Evolutionary conservation across 176 grass and related monocot species (phyloP), one percentile per base, ranked within the genome.

Genomic region (Puya raimondii): DNA sequence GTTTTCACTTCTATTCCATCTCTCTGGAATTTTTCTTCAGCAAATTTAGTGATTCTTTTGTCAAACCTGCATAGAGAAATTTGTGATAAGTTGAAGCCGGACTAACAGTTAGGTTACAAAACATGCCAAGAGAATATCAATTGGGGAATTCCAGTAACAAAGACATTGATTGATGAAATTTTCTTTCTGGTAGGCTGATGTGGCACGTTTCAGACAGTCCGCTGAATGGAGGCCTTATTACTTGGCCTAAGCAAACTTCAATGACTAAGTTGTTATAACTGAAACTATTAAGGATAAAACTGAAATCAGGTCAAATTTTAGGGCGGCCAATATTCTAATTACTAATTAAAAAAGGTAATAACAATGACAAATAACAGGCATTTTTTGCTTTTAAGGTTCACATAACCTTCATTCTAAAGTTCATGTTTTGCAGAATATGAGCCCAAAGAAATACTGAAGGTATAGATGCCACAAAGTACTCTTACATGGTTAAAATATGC

Each of bases 401-500:
- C 0, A 7, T 29, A 42, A 42, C 33, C 33, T 42, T 42, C 33
- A 42, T 42, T 42, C 4, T 42, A 42, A 5, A 42, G 5, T 42
- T 7, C 33, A 42, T 42, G 33, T 57, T 57, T 57, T 16, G 4
- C 53, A 57, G 1, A 17, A 16, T 17, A 57, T 7, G 33, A 17
- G 12, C 54, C 54, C 20, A 59, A 59, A 73, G 47, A 72, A 53
- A 29, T 12, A 74, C 59, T 11, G 65, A 63, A 49, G 26, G n/a
- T 64, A 73, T 59, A 69, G 20, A 53, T 5, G 56, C 13, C 2
- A 48, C 49, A 10, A 15, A 4, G 1, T 25, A 22, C 64, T 21
- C 86, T 71, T 99, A 99, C 94, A 99, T 99, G 63, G 84, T 88
- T 53, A 99, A 70, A 78, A 99, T 99, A 54, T 99, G 94, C 57